Evolutionary conservation across 2,329 filamentous ascomycete species (phyloP), one percentile per base, ranked within the genome.

Genomic region (Nigrospora sphaerica): DNA sequence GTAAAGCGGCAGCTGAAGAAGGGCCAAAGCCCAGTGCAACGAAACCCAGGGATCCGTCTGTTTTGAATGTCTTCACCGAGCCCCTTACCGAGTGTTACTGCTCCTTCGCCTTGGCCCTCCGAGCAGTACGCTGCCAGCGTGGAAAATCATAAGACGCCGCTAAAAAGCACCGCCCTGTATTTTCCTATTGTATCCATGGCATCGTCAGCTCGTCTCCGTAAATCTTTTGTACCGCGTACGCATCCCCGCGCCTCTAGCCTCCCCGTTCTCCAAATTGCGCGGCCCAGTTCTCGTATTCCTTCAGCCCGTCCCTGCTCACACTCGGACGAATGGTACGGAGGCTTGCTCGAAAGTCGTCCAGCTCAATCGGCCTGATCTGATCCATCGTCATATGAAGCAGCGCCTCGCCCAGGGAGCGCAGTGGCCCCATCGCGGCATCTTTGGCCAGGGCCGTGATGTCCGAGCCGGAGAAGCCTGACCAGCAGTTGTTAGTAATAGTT

Each of bases 401-500:
- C 36, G 86, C 88, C 63, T 97, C 93, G 23, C 93, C 93, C 3
- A 97, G 73, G 45, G 89, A 92, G 32, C 93, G 81, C 12, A 98
- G 72, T 1, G 93, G 93, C 0, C 93, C 92, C 93, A 98, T 98
- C 3, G 93, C 93, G 10, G 93, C 93, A 62, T 98, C 93, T 67
- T 98, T 98, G 9, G 93, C 93, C 10, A 98, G 73, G 1, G 93
- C 91, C 18, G 93, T 97, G 54, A 98, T 95, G 60, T 98, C 93
- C 2, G 90, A 95, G 39, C 93, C 93, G 10, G 90, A 96, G 68
- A 95, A 98, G n/a, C 90, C 91, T 96, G 46, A 28, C 4, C 23
- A 28, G 23, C 23, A 9, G 23, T 2, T 6, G 23, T 39, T 28
- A 40, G 19, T 31, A 36, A 16, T n/a, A 44, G 35, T 4, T 19